Percentiles rank a stretch among this genome's conserved stretches.
Evolutionary conservation across 371 early-diverging fungal genomes (phyloP).

Genomic region (Catenaria anguillulae): DNA sequence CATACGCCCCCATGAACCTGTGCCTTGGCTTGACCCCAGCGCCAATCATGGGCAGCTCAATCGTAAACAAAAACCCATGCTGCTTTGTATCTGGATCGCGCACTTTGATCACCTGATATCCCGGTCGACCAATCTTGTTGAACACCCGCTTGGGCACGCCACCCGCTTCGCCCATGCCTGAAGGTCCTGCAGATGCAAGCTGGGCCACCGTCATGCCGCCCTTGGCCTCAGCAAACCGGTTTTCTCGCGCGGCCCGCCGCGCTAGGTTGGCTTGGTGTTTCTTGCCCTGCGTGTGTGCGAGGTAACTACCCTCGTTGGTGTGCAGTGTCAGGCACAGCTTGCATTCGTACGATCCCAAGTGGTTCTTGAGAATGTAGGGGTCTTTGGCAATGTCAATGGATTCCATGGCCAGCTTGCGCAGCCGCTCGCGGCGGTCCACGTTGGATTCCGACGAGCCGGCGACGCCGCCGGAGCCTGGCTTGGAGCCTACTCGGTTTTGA

Average conservation of each 20-base stretch:
- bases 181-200: background rate
- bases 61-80: constrained; percentile 80
- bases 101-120: constrained; percentile 89
- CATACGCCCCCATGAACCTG: constrained; percentile 96
- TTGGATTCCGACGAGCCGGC: constrained; percentile 71
- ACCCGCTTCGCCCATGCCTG: constrained; percentile 21
- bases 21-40: constrained; percentile 62
- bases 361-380: constrained; percentile 96
- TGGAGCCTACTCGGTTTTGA: constrained; percentile 73
- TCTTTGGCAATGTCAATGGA: constrained; percentile 94
- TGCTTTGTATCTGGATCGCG: constrained; percentile 76
- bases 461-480: constrained; percentile 80
- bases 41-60: constrained; percentile 82
- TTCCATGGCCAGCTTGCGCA: constrained; percentile 87
- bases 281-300: constrained; percentile 96
- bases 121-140: constrained; percentile 95
- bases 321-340: constrained; percentile 89
- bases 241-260: constrained; percentile 82
- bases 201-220: constrained; percentile 12
- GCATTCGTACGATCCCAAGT: constrained; percentile 94
- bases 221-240: constrained; percentile 35
- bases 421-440: constrained; percentile 86
- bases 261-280: constrained; percentile 95
- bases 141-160: constrained; percentile 33
- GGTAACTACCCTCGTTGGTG: constrained; percentile 89